Evolutionary conservation across 225 moss, liverwort and hornwort genomes (phyloP), one percentile per base, ranked within the genome.

Genomic region (Sphagnum contortum): DNA sequence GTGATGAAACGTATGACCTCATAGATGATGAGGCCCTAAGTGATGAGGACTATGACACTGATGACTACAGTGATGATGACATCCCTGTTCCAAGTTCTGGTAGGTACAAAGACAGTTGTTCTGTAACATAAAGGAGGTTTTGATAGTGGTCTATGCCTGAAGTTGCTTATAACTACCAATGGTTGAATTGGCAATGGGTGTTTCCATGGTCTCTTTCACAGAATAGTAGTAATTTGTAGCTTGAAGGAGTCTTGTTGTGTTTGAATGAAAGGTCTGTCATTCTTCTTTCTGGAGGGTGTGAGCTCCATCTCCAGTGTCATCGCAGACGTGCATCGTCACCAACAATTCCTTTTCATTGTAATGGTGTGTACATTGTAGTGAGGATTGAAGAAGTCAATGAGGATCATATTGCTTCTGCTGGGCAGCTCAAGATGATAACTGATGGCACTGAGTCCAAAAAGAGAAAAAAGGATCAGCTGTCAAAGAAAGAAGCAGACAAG

Each of bases 321-420:
- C 0, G 29, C 29, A 29, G 29, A 29, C 29, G 1, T 29, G 29
- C 29, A 29, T 29, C 1, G 29, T 29, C 29, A 29, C 29, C 29
- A 29, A 29, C 1, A 1, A 29, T 29, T 29, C 29, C 29, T 29
- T 0, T 29, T 29, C 29, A 29, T 29, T 29, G 29, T 29, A 29
- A 29, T 29, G 29, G 29, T 29, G 29, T 29, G 29, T 29, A 29
- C 29, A 7, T 59, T 65, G 63, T 63, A 85, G 84, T 85, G 49
- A 81, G 63, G 78, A 85, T 85, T 14, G 74, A 12, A 59, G 81
- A 85, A 65, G 67, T 81, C 51, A 44, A 67, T 55, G 68, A 55
- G 54, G 76, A 48, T n/a, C 62, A 14, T 59, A 64, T 0, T 12
- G 62, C 9, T 4, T 55, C 62, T n/a, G 5, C 59, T 48, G 70